Evolutionary conservation across 805 yeast species (phyloP).

Genomic region (Maudiozyma bulderi): DNA sequence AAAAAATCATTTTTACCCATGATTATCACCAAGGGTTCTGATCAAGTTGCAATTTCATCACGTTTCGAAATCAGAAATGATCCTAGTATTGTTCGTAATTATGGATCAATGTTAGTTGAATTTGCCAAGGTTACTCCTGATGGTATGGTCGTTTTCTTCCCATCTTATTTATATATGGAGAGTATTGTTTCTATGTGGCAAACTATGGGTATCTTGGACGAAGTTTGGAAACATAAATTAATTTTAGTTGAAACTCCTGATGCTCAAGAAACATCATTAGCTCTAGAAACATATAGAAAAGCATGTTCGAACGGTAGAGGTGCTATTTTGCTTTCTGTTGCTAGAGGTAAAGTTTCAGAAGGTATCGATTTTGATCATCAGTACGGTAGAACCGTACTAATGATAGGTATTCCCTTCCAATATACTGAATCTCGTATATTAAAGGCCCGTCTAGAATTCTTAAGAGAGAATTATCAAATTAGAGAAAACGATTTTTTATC

Average conservation of each 20-base stretch:
- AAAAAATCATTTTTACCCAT: slow-evolving; percentile 88
- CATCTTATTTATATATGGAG: slow-evolving; percentile 95
- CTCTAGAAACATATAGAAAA: slow-evolving; percentile 87
- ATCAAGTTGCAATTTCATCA: slow-evolving; percentile 93
- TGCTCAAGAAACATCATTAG: slow-evolving; percentile 95
- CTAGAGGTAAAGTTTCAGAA: slow-evolving; percentile 97
- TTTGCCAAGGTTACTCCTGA: slow-evolving; percentile 94
- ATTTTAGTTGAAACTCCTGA: slow-evolving; percentile 97
- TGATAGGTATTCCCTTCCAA: slow-evolving; percentile 99
- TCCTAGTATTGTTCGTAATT: slow-evolving; percentile 94
- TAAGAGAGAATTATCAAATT: slow-evolving; percentile 87
- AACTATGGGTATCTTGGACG: slow-evolving; percentile 94
- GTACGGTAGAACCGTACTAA: slow-evolving; percentile 91
- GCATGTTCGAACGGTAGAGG: slow-evolving; percentile 98
- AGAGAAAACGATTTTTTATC: slow-evolving; percentile 90
- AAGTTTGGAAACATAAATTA: slow-evolving; percentile 94
- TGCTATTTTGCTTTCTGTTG: slow-evolving; percentile 90
- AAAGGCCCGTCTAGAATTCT: slow-evolving; percentile 87
- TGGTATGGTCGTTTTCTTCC: slow-evolving; percentile 96
- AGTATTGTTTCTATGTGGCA: slow-evolving; percentile 98
- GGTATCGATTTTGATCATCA: slow-evolving; percentile 99
- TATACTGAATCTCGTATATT: slow-evolving; percentile 94
- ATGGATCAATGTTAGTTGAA: slow-evolving; percentile 86
- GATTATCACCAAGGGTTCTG: slow-evolving; percentile 95
- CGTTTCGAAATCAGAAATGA: slow-evolving; percentile 95